Evolutionary conservation across 768 basidiomycete species (phyloP).

Genomic region (Clathrus columnatus): DNA sequence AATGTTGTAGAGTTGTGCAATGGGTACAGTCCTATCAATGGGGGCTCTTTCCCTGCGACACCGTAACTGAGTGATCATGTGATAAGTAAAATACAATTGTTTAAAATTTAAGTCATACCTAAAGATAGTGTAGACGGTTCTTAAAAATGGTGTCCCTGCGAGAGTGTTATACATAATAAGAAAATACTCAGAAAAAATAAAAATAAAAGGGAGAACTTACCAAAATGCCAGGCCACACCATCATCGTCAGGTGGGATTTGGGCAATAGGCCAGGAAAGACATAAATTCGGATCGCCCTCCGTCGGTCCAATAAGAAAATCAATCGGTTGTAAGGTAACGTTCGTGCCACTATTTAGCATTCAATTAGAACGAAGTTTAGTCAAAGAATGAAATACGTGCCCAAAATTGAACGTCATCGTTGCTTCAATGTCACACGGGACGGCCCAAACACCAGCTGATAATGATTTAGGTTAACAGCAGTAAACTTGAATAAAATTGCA

Average conservation of each 20-base stretch:
- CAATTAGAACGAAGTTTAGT: not conserved
- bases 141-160: constrained; percentile 55
- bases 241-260: constrained; percentile 51
- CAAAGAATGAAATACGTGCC: constrained; percentile 29
- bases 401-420: constrained; percentile 59
- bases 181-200: not conserved
- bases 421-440: constrained; percentile 58
- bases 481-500: constrained; percentile 35
- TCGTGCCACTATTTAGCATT: constrained; percentile 27
- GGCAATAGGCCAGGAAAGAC: constrained; percentile 69
- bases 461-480: not conserved
- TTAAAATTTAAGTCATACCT: constrained; percentile 53
- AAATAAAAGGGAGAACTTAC: constrained; percentile 26
- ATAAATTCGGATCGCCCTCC: constrained; percentile 52
- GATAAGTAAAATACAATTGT: not conserved
- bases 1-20: constrained; percentile 38
- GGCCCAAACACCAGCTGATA: constrained; percentile 59
- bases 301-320: constrained; percentile 73
- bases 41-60: constrained; percentile 63
- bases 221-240: constrained; percentile 80
- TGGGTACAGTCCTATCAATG: constrained; percentile 70
- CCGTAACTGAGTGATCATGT: constrained; percentile 47
- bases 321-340: constrained; percentile 59
- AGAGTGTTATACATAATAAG: not conserved
- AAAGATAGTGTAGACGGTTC: constrained; percentile 72